Percentiles rank a stretch among this genome's conserved stretches.
phyloP scores from a whole-genome alignment of 2,329 filamentous ascomycete genomes.

The Colletotrichum caudatum region DNA sequence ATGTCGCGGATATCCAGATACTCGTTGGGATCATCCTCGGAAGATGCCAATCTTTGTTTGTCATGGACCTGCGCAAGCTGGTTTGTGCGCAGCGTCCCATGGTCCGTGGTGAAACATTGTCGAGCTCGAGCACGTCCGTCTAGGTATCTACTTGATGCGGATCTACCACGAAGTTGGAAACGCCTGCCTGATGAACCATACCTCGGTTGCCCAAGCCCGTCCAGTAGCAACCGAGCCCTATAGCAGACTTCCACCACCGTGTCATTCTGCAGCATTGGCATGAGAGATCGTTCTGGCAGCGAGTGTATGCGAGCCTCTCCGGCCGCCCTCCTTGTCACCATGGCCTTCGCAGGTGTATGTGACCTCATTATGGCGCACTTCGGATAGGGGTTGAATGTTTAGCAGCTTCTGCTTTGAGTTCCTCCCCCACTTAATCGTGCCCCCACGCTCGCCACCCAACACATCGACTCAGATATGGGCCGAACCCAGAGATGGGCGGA shows the following conservation, averaged over 20 bases:
- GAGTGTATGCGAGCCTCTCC: neutral
- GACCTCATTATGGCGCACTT: neutral
- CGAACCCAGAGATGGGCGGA: neutral
- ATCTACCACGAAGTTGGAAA: neutral
- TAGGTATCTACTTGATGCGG: neutral
- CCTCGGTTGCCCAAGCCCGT: neutral
- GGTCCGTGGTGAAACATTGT: neutral
- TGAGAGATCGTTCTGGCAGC: neutral
- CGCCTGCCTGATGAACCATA: neutral
- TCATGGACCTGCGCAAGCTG: neutral
- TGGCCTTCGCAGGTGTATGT: neutral
- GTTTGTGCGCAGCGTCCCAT: neutral
- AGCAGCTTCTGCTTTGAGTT: constrained; percentile 4
- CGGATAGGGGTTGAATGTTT: neutral
- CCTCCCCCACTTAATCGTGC: neutral
- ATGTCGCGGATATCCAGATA: neutral
- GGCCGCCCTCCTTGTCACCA: constrained; percentile 13
- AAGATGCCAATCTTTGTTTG: neutral
- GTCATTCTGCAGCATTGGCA: neutral
- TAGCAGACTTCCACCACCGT: neutral
- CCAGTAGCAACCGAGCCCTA: constrained; percentile 3
- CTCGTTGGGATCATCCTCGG: neutral
- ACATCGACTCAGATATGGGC: neutral
- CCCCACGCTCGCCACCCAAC: neutral
- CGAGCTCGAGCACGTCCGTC: neutral